phyloP scores from a whole-genome alignment of 1,284 basidiomycete species.

The Pascua guehoae region DNA sequence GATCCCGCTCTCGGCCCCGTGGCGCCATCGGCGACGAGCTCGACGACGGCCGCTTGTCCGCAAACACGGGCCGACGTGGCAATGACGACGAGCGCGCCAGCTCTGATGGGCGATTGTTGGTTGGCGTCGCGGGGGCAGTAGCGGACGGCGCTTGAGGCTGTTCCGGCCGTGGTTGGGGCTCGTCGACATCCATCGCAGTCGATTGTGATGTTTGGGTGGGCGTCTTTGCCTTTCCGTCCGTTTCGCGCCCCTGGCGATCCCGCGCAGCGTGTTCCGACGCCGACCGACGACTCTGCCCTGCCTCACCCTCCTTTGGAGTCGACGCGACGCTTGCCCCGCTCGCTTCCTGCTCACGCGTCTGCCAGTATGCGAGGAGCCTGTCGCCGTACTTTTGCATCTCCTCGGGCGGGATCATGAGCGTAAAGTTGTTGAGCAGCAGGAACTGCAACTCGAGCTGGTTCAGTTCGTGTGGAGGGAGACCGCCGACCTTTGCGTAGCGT shows the following conservation, averaged over 20 bases:
- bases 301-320: background rate
- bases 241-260: background rate
- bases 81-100: background rate
- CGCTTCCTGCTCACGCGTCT: slow-evolving; percentile 30
- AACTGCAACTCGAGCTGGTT: slow-evolving; percentile 98
- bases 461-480: slow-evolving; percentile 86
- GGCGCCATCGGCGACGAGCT: no score
- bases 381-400: slow-evolving; percentile 96
- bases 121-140: background rate
- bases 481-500: slow-evolving; percentile 96
- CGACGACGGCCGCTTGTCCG: no score
- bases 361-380: slow-evolving; percentile 63
- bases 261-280: no score
- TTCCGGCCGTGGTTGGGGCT: background rate
- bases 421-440: slow-evolving; percentile 91
- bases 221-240: background rate
- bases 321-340: slow-evolving; percentile 2
- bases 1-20: background rate
- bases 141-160: background rate
- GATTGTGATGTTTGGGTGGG: background rate
- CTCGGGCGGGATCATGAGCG: slow-evolving; percentile 75
- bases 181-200: slow-evolving; percentile 7
- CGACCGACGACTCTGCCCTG: background rate
- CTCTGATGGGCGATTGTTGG: background rate
- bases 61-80: background rate